Evolutionary conservation across 2,329 filamentous ascomycete species (phyloP), one percentile per base, ranked within the genome.

Genomic region (Ceratocystis albifundus): DNA sequence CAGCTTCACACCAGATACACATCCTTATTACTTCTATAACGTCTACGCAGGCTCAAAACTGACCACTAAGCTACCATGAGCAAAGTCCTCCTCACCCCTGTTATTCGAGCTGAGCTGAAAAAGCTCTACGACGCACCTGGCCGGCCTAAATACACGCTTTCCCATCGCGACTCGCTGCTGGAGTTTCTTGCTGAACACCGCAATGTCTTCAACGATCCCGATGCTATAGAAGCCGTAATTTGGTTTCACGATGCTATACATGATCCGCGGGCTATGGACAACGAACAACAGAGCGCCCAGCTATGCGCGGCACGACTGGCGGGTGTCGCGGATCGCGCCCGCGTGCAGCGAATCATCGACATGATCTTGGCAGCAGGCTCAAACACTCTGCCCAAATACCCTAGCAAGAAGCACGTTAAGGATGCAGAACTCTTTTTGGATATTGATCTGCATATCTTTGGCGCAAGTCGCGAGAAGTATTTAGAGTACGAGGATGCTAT

Each of bases 221-320:
- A 64, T 7, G 65, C 65, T 17, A 50, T 68, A 44, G 67, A 68
- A 55, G 64, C 64, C 7, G 66, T 66, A 30, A 69, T 67, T 32
- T 69, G 66, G 66, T 50, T 67, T 20, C 66, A 69, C 53, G 68
- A 67, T 36, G 64, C 66, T 20, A 48, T 68, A n/a, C 64, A 67
- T 53, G 64, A 69, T 45, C 48, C 66, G 7, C 53, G 32, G 15
- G 55, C 63, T 50, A 30, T 55, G 17, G 55, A 66, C 53, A 68
- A 73, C 36, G 75, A 76, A 1, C 73, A 69, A 12, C 73, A 75
- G 6, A 74, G 74, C 59, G 75, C 75, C 36, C 64, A 68, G 61
- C 62, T 67, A n/a, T 63, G 41, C 22, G 28, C 44, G 4, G 48
- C 53, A 7, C 46, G 62, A 25, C 59, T 68, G 6, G 22, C 30